Conservation (phyloP, 179 eudicot species). For the Heliamphora pulchella region DNA sequence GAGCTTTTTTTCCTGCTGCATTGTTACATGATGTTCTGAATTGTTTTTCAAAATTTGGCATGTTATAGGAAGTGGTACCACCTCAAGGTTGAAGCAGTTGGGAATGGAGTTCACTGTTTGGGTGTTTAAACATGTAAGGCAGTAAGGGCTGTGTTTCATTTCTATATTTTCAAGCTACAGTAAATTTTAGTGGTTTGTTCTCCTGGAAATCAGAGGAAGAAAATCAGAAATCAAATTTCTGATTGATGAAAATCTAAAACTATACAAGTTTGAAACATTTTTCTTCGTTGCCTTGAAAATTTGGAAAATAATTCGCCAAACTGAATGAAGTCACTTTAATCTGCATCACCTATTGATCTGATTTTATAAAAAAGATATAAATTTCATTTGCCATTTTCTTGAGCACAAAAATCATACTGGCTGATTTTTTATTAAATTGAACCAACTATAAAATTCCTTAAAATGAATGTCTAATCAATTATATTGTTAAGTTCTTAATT, state of each 20-base stretch:
- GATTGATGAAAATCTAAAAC: not conserved
- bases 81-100: conserved; percentile 83
- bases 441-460: too few relatives aligned
- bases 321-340: not conserved
- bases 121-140: conserved; percentile 95
- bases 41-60: not conserved
- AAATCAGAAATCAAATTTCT: not conserved
- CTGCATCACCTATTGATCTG: too few relatives aligned
- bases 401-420: too few relatives aligned
- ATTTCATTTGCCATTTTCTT: too few relatives aligned
- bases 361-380: too few relatives aligned
- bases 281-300: not conserved
- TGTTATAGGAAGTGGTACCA: conserved; percentile 65
- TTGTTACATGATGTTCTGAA: not conserved
- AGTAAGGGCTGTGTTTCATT: conserved; percentile 8
- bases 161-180: not conserved
- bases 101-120: conserved; percentile 99
- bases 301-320: not conserved
- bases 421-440: too few relatives aligned
- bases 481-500: too few relatives aligned
- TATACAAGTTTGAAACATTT: not conserved
- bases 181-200: not conserved
- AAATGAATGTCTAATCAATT: too few relatives aligned
- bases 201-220: not conserved
- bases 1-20: not conserved